phyloP scores from a whole-genome alignment of 805 yeast genomes.

The Wickerhamomyces subpelliculosus region DNA sequence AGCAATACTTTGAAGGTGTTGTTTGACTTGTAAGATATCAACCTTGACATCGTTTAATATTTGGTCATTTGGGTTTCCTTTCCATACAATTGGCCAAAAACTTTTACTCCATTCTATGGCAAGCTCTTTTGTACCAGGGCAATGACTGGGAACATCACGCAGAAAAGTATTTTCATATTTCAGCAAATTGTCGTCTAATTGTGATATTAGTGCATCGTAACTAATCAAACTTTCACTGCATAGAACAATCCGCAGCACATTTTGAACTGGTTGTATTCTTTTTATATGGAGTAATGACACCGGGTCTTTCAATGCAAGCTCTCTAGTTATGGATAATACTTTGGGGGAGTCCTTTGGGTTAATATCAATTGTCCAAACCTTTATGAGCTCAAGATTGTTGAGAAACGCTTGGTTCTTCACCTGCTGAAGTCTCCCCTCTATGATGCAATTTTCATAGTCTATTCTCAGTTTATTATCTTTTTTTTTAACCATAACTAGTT shows the following conservation, averaged over 20 bases:
- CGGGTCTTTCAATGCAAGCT: conserved; percentile 18
- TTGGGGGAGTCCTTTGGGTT: conserved; percentile 27
- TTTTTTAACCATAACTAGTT: conserved; percentile 29
- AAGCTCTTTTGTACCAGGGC: conserved; percentile 69
- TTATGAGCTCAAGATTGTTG: conserved; percentile 22
- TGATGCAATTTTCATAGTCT: conserved; percentile 37
- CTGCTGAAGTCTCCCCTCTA: conserved; percentile 41
- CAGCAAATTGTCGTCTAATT: conserved; percentile 12
- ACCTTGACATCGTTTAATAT: conserved; percentile 48
- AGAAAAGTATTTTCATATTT: conserved; percentile 15
- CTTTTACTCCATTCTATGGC: conserved; percentile 55
- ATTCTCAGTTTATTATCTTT: conserved; percentile 28
- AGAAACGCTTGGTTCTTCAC: conserved; percentile 23
- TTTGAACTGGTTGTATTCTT: conserved; percentile 37
- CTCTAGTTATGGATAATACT: conserved; percentile 20
- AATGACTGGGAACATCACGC: conserved; percentile 44
- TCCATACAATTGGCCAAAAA: conserved; percentile 91
- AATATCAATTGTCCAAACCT: conserved; percentile 45
- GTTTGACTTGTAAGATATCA: conserved; percentile 37
- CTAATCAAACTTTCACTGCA: conserved; percentile 31
- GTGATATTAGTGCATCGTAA: conserved; percentile 17
- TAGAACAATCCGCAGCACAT: conserved; percentile 33
- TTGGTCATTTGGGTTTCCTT: conserved; percentile 82
- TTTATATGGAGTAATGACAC: conserved; percentile 39
- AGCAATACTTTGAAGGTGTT: conserved; percentile 24